Base-by-base conservation (phyloP, 805 yeast genomes). In the Wickerhamomyces chaumierensis region DNA sequence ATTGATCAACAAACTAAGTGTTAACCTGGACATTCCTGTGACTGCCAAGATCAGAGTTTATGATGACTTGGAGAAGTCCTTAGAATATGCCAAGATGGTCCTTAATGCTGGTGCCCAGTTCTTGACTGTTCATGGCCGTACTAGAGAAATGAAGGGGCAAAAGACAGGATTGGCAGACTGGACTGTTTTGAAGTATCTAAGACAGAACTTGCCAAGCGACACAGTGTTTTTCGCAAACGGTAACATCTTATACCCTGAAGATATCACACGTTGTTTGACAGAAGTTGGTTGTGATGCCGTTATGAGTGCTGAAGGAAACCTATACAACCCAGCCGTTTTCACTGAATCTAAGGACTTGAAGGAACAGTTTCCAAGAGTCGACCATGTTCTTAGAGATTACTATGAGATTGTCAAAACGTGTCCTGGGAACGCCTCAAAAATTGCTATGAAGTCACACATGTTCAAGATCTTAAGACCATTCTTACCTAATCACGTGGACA, bases 71-170 rank as follows among this genome's bases (percentile, higher is more conserved):
- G 80, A 81, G 40, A 87, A 87, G 65, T 75, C 90, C 3, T 66
- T 92, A 38, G 79, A 71, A 31, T 92, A 92, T 54, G 97, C 98
- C 5, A 75, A 74, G 56, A 78, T 83, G 85, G 87, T 92, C 20
- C 65, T 92, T 17, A 69, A 69, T 43, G 95, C 97, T 0, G 98
- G 99, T 11, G 98, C 98, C 0, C 96, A 88, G 61, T 84, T 90
- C 57, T 64, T 92, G 31, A 87, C 96, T 1, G 82, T 92, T 8
- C 99, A 92, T 58, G 97, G 97, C 2, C 73, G 98, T 49, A 81
- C 96, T 1, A 71, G 99, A 46, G 98, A 90, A 41, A 90, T 87
- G 94, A 92, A 92, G 60, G 99, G 98, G 6, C 97, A 90, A 57
- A 73, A 75, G 42, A 90, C 98, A 0, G 98, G 98, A 0, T 62